Evolutionary conservation across 2,329 filamentous ascomycete genomes (phyloP), one percentile per base, ranked within the genome.

Genomic region (Epichloe sp.): DNA sequence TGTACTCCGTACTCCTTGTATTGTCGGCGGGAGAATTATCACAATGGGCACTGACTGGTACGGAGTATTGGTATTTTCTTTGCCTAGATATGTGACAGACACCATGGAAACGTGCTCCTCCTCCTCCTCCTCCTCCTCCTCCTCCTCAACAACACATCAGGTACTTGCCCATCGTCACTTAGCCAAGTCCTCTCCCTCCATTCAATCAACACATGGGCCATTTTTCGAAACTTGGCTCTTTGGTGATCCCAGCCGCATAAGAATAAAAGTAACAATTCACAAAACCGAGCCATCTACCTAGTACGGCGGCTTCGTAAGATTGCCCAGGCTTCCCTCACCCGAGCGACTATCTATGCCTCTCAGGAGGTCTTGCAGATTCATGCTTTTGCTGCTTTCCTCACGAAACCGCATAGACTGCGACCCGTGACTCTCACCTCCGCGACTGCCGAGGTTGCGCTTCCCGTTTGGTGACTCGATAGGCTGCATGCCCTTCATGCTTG

Each of bases 351-450:
- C 74, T 55, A 78, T 77, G 10, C 73, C 73, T 54, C 68, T 68
- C 46, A 78, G 61, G 45, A 78, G 61, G 47, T 75, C 69, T 53
- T 74, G 67, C 52, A 78, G 60, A 56, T 78, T 74, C 64, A 75
- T 67, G 0, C 58, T 64, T 35, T 62, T 66, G 23, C 58, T 48
- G 50, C 58, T 62, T 36, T 64, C 65, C 19, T 65, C 63, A 5
- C 64, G 63, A 8, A 62, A 64, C 31, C 62, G 55, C 49, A 65
- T 59, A 2, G 68, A 68, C 31, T 63, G 60, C 12, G 63, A 62
- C n/a, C 63, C 55, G 19, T 62, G 56, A 54, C 66, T 68, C 19
- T 74, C 69, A 3, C 66, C 67, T 15, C 67, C 68, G 7, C 71
- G 66, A 60, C 72, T 75, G 59, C 66, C 68, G 21, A 71, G 44